Evolutionary conservation across 73 alveolate genomes (phyloP).

Genomic region (Paramecium tetraurelia): DNA sequence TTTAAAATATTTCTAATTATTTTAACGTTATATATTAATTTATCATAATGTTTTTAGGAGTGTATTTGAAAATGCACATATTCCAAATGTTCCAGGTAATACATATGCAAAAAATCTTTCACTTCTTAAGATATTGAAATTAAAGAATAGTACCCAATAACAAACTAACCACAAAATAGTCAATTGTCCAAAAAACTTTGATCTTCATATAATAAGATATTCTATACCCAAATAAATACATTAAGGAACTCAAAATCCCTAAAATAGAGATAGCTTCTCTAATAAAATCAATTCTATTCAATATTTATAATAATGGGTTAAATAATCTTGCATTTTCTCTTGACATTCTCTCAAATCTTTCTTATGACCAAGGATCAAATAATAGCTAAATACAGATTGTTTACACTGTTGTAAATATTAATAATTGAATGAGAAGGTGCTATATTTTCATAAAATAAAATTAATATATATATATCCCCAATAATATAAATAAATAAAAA

Average conservation of each 20-base stretch:
- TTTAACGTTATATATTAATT: constrained; percentile 7
- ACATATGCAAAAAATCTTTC: constrained; percentile 9
- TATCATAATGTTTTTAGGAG: constrained; percentile 19
- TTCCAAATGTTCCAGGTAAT: neutral
- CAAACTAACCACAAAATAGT: neutral
- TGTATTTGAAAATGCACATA: neutral
- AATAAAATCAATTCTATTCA: neutral
- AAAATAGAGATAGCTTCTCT: constrained; percentile 10
- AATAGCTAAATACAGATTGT: neutral
- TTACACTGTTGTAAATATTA: neutral
- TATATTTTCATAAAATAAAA: neutral
- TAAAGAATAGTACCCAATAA: neutral
- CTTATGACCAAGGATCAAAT: constrained; percentile 42
- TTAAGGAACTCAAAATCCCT: neutral
- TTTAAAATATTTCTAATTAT: neutral
- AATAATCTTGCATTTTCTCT: constrained; percentile 54
- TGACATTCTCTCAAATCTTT: constrained; percentile 28
- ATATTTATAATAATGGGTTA: neutral
- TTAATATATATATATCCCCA: neutral
- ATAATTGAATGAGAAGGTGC: neutral
- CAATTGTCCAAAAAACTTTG: constrained; percentile 17
- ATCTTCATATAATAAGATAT: neutral
- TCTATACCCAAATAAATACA: constrained; percentile 10
- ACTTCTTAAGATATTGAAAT: neutral
- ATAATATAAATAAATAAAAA: neutral